These are phyloP conservation scores for Alternaria gaisen DNA, from an alignment of 2,329 filamentous ascomycete species.

Conservation along the genomic window DNA sequence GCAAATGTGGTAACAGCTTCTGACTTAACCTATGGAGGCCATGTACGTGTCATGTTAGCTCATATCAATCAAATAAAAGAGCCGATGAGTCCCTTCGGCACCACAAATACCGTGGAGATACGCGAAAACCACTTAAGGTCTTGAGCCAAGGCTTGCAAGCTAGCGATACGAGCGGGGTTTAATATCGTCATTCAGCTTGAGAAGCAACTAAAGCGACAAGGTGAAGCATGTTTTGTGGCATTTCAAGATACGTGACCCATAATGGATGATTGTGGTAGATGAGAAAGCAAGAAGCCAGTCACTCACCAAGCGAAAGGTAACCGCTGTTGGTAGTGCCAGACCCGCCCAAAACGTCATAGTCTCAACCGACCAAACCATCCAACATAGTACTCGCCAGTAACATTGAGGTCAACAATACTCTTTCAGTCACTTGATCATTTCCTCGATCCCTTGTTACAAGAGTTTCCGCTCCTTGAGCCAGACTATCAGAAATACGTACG, in stretches of 20 bases:
- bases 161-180: not conserved
- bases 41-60: not conserved
- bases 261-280: not conserved
- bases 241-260: not conserved
- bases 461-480: not conserved
- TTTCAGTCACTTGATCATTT: not conserved
- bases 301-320: not conserved
- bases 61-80: not conserved
- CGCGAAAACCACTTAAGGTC: not conserved
- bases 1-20: not conserved
- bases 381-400: slow-evolving; percentile 20
- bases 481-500: not conserved
- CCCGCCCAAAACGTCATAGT: slow-evolving; percentile 14
- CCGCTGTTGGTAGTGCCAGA: slow-evolving; percentile 1
- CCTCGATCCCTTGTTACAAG: not conserved
- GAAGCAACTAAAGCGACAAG: not conserved
- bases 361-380: slow-evolving; percentile 12
- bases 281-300: not conserved
- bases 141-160: not conserved
- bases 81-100: not conserved
- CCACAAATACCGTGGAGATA: not conserved
- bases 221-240: not conserved
- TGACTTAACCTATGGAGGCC: not conserved
- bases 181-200: not conserved
- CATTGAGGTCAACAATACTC: not conserved